phyloP scores from a whole-genome alignment of 352 stramenopile species.

The Globisporangium irregulare region DNA sequence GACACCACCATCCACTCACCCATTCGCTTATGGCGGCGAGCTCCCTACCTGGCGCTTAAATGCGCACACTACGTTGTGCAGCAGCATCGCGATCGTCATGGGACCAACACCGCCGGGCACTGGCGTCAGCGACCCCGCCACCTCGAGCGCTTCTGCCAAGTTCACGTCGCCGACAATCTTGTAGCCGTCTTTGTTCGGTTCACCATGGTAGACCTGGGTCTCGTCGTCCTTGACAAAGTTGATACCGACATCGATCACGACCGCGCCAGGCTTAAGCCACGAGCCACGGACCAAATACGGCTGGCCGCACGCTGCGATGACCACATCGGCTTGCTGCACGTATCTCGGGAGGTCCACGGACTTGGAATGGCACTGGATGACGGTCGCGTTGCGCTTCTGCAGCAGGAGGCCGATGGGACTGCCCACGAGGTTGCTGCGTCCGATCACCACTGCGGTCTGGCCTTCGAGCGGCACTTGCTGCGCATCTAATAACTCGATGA shows the following conservation, averaged over 20 bases:
- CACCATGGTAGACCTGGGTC: constrained; percentile 43
- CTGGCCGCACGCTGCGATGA: constrained; percentile 95
- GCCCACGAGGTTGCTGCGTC: constrained; percentile 97
- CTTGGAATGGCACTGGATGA: constrained; percentile 97
- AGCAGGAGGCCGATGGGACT: constrained; percentile 95
- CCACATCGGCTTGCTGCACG: constrained; percentile 93
- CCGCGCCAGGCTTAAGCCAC: constrained; percentile 96
- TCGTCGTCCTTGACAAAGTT: constrained; percentile 91
- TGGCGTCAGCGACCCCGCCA: constrained; percentile 93
- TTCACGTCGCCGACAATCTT: constrained; percentile 97
- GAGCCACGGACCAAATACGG: constrained; percentile 93
- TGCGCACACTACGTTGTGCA: constrained; percentile 84
- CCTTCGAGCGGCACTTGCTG: constrained; percentile 87
- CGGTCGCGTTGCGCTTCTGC: constrained; percentile 95
- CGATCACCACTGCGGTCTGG: constrained; percentile 96
- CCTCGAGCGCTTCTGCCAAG: constrained; percentile 76
- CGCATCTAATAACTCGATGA: constrained; percentile 94
- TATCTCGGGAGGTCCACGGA: constrained; percentile 88
- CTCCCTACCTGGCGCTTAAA: constrained; percentile 65
- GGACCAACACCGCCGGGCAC: constrained; percentile 98
- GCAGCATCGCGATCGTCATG: constrained; percentile 97
- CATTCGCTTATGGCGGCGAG: constrained; percentile 20
- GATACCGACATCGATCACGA: constrained; percentile 99
- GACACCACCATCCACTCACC: neutral
- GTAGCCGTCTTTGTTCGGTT: constrained; percentile 84